Conservation (phyloP, 306 rosid genomes). For the Rubus parviflorus region DNA sequence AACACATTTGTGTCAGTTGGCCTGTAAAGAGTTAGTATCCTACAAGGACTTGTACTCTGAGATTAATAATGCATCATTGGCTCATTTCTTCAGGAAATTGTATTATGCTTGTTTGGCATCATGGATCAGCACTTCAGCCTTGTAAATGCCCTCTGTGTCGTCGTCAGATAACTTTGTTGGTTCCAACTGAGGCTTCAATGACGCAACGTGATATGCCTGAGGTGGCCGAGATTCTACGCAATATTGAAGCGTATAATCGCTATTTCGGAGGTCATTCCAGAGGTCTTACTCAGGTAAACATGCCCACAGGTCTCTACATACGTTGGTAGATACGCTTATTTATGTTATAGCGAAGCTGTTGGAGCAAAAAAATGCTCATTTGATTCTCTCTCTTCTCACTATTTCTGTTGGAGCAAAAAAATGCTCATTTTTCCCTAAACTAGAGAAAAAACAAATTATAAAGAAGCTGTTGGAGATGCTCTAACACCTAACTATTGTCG, state of each 20-base stretch:
- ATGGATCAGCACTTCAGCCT: conserved; percentile 55
- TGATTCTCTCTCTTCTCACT: too few species aligned
- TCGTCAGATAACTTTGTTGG: conserved; percentile 64
- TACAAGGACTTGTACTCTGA: too few species aligned
- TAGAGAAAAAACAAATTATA: too few species aligned
- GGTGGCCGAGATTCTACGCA: conserved; percentile 42
- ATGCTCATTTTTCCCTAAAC: too few species aligned
- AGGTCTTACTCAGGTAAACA: conserved; percentile 52
- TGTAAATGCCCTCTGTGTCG: conserved; percentile 93
- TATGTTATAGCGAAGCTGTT: too few species aligned
- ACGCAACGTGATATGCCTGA: conserved; percentile 41
- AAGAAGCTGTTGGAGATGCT: too few species aligned
- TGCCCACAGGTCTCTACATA: background rate
- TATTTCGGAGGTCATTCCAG: conserved; percentile 49
- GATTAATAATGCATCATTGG: conserved; percentile 6
- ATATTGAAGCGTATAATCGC: conserved; percentile 60
- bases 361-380: too few species aligned
- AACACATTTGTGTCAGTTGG: too few species aligned
- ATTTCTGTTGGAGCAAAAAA: too few species aligned
- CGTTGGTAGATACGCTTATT: background rate
- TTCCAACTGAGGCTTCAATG: conserved; percentile 51
- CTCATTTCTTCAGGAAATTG: conserved; percentile 52
- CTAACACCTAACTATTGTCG: too few species aligned
- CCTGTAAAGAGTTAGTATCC: too few species aligned
- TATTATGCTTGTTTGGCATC: conserved; percentile 72